These are phyloP conservation scores for Paraconiothyrium brasiliense DNA, from an alignment of 2,329 filamentous ascomycete species.

Conservation along the genomic window DNA sequence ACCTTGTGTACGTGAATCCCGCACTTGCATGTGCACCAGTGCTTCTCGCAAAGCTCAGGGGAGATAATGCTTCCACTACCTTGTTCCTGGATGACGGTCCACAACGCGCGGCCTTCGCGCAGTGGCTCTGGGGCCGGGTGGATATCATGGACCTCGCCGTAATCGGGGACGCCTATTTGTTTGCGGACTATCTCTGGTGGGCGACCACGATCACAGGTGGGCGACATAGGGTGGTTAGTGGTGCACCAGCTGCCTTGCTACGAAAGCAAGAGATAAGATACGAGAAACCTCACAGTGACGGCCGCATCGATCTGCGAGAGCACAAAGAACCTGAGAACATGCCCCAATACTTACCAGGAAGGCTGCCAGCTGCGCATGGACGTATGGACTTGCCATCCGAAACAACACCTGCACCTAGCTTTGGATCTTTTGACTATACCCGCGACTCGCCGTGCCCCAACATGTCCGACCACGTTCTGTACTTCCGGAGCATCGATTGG, in stretches of 20 bases:
- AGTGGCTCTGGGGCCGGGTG: slow-evolving; percentile 34
- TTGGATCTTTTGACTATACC: slow-evolving; percentile 19
- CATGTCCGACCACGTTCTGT: slow-evolving; percentile 73
- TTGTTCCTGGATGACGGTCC: slow-evolving; percentile 27
- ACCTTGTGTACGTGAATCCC: slow-evolving; percentile 37
- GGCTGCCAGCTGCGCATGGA: neutral
- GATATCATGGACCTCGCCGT: slow-evolving; percentile 22
- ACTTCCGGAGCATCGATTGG: slow-evolving; percentile 77
- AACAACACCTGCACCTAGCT: neutral
- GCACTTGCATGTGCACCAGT: slow-evolving; percentile 28
- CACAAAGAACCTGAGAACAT: slow-evolving; percentile 55
- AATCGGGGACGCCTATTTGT: slow-evolving; percentile 32
- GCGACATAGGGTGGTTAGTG: slow-evolving; percentile 42
- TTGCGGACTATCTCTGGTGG: slow-evolving; percentile 40
- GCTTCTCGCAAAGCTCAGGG: slow-evolving; percentile 31
- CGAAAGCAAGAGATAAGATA: slow-evolving; percentile 17
- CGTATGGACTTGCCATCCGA: neutral
- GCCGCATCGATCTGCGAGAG: slow-evolving; percentile 14
- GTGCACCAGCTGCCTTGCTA: slow-evolving; percentile 25
- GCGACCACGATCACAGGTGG: slow-evolving; percentile 26
- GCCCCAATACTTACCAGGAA: slow-evolving; percentile 32
- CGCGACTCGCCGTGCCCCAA: slow-evolving; percentile 20
- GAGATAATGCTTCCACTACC: slow-evolving; percentile 20
- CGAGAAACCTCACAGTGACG: slow-evolving; percentile 4
- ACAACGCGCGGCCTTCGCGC: slow-evolving; percentile 35